Base-by-base conservation (phyloP, 108 stramenopile species). In the Nitzschia sp. region DNA sequence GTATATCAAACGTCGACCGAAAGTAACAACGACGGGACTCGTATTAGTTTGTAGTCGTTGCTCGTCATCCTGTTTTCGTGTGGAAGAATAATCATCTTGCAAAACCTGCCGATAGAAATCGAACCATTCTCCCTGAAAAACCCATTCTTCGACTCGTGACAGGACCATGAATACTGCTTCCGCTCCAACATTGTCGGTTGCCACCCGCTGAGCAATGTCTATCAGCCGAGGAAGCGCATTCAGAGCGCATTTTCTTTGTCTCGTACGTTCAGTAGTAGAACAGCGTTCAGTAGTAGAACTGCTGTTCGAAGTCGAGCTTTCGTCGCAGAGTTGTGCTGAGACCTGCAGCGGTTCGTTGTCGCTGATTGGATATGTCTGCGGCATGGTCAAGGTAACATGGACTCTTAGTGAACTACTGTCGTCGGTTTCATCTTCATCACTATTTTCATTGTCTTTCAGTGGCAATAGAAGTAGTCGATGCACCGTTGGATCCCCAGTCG, bases 1-100 rank as follows among this genome's bases (percentile, higher is more conserved):
- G 58, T 90, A 88, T 30, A 93, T 91, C 13, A 85, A 54, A 45
- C 84, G 61, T 29, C 89, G 78, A 22, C 86, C 89, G 41, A 93
- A 48, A 17, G 54, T 29, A 21, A 32, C 23, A 16, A 53, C 61
- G 48, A 22, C 8, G 2, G 48, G 26, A 17, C 30, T 4, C 11
- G 2, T 1, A 17, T 25, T 2, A 30, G 1, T 33, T 48, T 1
- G 11, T 26, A 16, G 23, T n/a, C n/a, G n/a, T 15, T 1, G 13
- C 36, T 1, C 45, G 23, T 34, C 15, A 28, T 54, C 6, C 9
- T 54, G n/a, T 25, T 56, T 30, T 23, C 3, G 35, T 50, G 30
- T 32, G 62, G 0, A 0, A 0, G 21, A 44, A 19, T 29, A 11
- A 2, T 69, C 15, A 11, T 28, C 22, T 13, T 62, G 38, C 8